Base-by-base conservation (phyloP, 1,139 yeast genomes). In the Blastobotrys proliferans region DNA sequence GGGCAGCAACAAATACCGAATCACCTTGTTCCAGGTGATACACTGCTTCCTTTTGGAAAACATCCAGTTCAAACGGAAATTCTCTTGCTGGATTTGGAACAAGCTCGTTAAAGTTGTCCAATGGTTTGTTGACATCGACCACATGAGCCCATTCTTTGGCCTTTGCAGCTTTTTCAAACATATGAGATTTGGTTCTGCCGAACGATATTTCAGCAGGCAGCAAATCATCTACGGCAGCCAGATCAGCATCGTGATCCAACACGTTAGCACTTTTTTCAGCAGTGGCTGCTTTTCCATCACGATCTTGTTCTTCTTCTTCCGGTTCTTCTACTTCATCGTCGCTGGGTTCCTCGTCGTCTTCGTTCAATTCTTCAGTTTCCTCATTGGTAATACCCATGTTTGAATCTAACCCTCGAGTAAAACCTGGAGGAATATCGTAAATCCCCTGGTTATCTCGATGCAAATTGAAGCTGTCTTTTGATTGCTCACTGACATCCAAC, bases 1-100 rank as follows among this genome's bases (percentile, higher is more conserved):
- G 99, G 0, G 99, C 99, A 5, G 98, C 97, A 3, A 92, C 97
- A 63, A 92, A 86, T 2, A 92, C 99, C 1, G 97, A 88, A 61
- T 92, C 98, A 38, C 95, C 95, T 61, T 90, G 94, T 60, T 92
- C 99, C 52, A 92, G 74, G 67, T 92, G 97, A 52, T 88, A 92
- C 1, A 92, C 87, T 0, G 99, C 97, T 58, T 94, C 97, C 61
- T 94, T 90, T 64, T 92, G 99, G 67, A 92, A 92, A 25, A 88
- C 85, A 68, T 92, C 99, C 46, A 92, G 72, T 52, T 84, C 90
- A 57, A 92, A 92, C 0, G 98, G 97, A 83, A 92, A 94, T 29
- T 76, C 79, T 43, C 95, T 73, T 1, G 98, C 98, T 72, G 90
- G 90, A 49, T 85, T 81, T 1, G 98, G 98, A 8, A 92, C 90